These are phyloP conservation scores for Candida nemodendra DNA, from an alignment of 805 yeast species.

Conservation along the genomic window DNA sequence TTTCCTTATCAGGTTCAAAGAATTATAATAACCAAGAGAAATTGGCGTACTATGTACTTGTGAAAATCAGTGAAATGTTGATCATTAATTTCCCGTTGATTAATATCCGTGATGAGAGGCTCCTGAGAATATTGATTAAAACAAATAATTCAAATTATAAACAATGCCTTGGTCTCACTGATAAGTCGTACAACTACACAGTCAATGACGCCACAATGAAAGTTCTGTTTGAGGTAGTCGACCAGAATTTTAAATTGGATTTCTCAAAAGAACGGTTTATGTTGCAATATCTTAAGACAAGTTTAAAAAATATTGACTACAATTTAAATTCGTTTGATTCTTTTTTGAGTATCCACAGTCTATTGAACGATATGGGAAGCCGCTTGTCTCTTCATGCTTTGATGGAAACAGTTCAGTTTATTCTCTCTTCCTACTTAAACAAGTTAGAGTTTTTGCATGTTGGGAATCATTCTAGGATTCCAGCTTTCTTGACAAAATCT, in stretches of 20 bases:
- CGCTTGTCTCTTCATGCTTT: constrained; percentile 36
- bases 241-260: constrained; percentile 31
- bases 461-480: constrained; percentile 9
- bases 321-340: constrained; percentile 19
- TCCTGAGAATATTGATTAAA: constrained; percentile 15
- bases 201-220: constrained; percentile 21
- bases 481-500: constrained; percentile 10
- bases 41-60: constrained; percentile 25
- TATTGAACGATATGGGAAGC: constrained; percentile 33
- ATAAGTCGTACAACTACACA: constrained; percentile 8
- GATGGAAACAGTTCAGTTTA: constrained; percentile 26
- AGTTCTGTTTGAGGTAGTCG: constrained; percentile 31
- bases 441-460: constrained; percentile 8
- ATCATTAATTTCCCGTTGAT: constrained; percentile 15
- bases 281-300: constrained; percentile 19
- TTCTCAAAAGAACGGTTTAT: constrained; percentile 22
- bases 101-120: constrained; percentile 10
- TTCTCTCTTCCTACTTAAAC: constrained; percentile 22
- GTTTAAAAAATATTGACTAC: constrained; percentile 20
- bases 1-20: constrained; percentile 20
- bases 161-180: constrained; percentile 22
- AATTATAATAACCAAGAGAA: constrained; percentile 22
- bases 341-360: constrained; percentile 20
- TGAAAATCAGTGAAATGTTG: constrained; percentile 14
- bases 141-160: constrained; percentile 19